These are phyloP conservation scores for Jacaranda mimosifolia DNA, from an alignment of 257 asterid species.

Conservation along the genomic window DNA sequence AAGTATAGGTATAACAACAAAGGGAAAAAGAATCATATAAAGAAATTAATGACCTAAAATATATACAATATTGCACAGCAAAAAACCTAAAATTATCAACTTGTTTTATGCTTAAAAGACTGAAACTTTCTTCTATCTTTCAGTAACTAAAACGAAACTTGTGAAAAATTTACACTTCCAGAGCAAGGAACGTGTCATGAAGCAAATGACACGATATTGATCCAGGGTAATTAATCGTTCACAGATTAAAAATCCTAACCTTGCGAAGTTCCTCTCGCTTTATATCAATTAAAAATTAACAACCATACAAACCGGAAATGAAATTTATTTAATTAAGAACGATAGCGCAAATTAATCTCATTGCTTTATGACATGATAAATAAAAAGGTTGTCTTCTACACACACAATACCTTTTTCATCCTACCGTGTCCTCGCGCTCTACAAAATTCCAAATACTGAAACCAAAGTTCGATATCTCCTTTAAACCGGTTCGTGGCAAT, in stretches of 20 bases:
- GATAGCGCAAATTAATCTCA: neutral
- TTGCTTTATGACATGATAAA: neutral
- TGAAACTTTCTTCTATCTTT: neutral
- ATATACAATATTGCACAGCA: neutral
- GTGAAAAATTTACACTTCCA: neutral
- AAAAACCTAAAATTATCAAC: conserved; percentile 8
- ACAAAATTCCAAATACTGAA: conserved; percentile 93
- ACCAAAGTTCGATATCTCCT: conserved; percentile 92
- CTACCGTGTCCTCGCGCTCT: conserved; percentile 72
- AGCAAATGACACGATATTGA: neutral
- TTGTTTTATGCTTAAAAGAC: neutral
- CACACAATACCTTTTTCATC: conserved; percentile 76
- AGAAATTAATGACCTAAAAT: neutral
- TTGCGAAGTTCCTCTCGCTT: conserved; percentile 10
- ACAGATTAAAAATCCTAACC: conserved; percentile 18
- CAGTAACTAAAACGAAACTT: neutral
- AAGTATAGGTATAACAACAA: neutral
- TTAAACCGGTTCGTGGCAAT: conserved; percentile 86
- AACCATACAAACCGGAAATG: neutral
- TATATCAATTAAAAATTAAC: neutral
- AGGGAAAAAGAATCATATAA: neutral
- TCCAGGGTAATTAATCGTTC: neutral
- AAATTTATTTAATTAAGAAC: neutral
- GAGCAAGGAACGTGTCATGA: neutral
- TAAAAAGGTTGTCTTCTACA: neutral